Base-by-base conservation (phyloP, 2,329 filamentous ascomycete genomes). In the Metarhizium anisopliae region DNA sequence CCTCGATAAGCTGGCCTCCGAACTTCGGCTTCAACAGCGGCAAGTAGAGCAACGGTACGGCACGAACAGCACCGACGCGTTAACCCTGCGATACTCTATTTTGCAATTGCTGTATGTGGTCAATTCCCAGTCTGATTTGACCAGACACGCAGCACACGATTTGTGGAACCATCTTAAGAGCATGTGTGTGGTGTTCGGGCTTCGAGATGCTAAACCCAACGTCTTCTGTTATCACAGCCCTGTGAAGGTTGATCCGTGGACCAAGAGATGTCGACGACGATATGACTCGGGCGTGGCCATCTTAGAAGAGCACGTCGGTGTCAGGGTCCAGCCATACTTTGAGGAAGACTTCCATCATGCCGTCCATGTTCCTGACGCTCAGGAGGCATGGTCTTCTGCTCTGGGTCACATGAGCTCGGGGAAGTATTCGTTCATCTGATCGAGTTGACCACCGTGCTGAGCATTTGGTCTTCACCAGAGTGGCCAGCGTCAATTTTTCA, bases 341-440 rank as follows among this genome's bases (percentile, higher is more conserved):
- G 73, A 75, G 50, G 74, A 75, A 56, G 72, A 76, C 53, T 73
- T 74, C 59, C 74, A 76, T 50, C 70, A 67, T 2, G 64, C 66
- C 7, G 66, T 72, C 49, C 73, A 76, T 55, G 70, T 67, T 3
- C 63, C 64, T 6, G 71, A 74, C 20, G 57, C 69, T 5, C 67
- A 70, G 47, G 68, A 72, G 43, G 66, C 70, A 7, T 73, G 70
- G 70, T 69, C 69, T 5, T 63, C 69, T 8, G 70, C 68, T n/a
- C 65, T 72, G 58, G 54, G 61, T 42, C 60, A 65, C 47, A 62
- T 68, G 61, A 59, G 58, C 42, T 59, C 62, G 42, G 56, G 56
- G 30, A 67, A 64, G 55, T 71, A 68, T 64, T 64, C 67, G 42
- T 71, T 68, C 55, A 65, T 72, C 51, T 72, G 62, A 65, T 56